Evolutionary conservation across 352 stramenopile species (phyloP), one percentile per base, ranked within the genome.

Genomic region (Phytophthora cactorum): DNA sequence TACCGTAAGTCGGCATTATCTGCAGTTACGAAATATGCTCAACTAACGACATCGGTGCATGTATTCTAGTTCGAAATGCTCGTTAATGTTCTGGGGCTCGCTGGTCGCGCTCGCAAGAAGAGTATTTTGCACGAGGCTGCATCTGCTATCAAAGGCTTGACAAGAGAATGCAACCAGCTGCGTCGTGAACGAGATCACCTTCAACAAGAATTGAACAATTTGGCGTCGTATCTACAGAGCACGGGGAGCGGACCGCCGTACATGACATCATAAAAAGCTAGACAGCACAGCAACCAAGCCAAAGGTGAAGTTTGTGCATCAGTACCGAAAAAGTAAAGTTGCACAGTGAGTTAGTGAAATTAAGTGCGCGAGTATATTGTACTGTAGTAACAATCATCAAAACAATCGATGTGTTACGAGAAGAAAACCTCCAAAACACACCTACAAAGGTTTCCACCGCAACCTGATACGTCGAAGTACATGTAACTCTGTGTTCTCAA

Each of bases 81-180:
- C 11, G 72, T 87, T 17, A 68, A 75, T 17, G 41, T 89, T 31
- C 52, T 91, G 9, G 81, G 82, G 2, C 64, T 89, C 11, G 81
- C 72, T 28, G 82, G 82, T 58, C 79, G 81, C 28, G 77, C 84
- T 28, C 74, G 79, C 12, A 91, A 91, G 69, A 87, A 77, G 32
- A 70, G 64, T 17, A 82, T 91, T 29, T 60, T 91, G 41, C 72
- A 88, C 44, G 78, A 91, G 68, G 77, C 82, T 17, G 74, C 84
- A 8, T 70, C 61, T 36, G 58, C 74, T 17, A 89, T 91, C 63
- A 88, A 86, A 51, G 61, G 47, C 10, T 63, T 91, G 17, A 76
- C 67, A 38, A 75, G 79, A 17, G 82, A 91, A 45, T 72, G 79
- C 29, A 79, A 86, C 39, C 70, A 91, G 27, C 52, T 88, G 45